A percentile compares a stretch with the other conserved stretches of the same genome.
Conservation (phyloP, 2,329 filamentous ascomycete species). For the Arthrinium puccinioides region DNA sequence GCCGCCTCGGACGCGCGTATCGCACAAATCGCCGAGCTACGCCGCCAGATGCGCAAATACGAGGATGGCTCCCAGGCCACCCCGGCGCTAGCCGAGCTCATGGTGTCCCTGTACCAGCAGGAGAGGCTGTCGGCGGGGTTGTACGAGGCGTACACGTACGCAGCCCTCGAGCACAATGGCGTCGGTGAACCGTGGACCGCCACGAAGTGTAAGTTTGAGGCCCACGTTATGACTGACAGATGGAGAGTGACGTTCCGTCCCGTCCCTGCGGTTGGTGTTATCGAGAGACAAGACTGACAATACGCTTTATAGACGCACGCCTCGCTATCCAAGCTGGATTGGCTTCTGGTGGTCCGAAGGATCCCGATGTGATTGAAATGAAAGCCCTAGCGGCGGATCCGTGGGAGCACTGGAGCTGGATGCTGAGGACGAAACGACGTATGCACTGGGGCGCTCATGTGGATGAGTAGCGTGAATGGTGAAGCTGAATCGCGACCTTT, state of each 20-base stretch:
- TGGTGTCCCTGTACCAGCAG: conserved; percentile 31
- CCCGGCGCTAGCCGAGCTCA: conserved; percentile 29
- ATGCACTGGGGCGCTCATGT: conserved; percentile 18
- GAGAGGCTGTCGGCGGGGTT: conserved; percentile 27
- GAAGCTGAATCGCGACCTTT: too few relatives aligned
- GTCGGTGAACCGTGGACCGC: conserved; percentile 31
- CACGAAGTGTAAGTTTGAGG: conserved; percentile 22
- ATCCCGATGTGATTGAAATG: conserved; percentile 28
- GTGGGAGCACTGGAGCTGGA: conserved; percentile 32
- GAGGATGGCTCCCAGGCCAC: conserved; percentile 18
- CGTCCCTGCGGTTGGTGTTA: too few relatives aligned
- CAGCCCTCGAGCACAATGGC: conserved; percentile 31
- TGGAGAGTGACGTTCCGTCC: too few relatives aligned
- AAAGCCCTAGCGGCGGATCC: conserved; percentile 23
- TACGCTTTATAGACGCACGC: conserved; percentile 12
- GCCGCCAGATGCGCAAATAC: conserved; percentile 24
- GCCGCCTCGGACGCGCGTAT: conserved; percentile 30
- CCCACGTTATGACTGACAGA: too few relatives aligned
- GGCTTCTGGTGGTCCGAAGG: conserved; percentile 17
- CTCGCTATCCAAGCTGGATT: conserved; percentile 29
- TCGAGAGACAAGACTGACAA: too few relatives aligned
- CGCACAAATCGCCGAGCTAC: conserved; percentile 23
- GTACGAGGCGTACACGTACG: conserved; percentile 27
- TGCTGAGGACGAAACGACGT: conserved; percentile 23
- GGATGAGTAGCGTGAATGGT: background rate